Evolutionary conservation across 2,329 filamentous ascomycete species (phyloP).

Genomic region (Juglanconis sp.): DNA sequence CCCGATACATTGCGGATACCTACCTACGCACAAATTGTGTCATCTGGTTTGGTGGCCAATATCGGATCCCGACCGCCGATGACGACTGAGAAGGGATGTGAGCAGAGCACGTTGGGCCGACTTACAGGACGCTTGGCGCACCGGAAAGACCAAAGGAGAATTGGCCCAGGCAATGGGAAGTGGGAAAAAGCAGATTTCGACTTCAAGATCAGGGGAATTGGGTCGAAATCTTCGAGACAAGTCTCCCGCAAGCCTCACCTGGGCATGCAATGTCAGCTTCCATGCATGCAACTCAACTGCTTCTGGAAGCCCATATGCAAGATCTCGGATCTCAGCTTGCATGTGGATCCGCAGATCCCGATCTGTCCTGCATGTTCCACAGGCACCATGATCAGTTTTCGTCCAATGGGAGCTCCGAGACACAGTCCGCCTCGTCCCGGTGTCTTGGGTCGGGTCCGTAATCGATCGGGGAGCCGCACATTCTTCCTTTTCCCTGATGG

Average conservation of each 20-base stretch:
- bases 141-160: too few species aligned
- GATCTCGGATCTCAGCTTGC: conserved; percentile 10
- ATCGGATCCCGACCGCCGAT: too few species aligned
- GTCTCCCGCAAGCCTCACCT: too few species aligned
- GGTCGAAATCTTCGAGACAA: neutral
- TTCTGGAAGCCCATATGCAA: neutral
- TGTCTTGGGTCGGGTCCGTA: neutral
- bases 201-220: neutral
- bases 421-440: neutral
- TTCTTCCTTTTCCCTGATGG: neutral
- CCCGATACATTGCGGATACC: conserved; percentile 13
- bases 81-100: too few species aligned
- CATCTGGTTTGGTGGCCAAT: neutral
- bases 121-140: too few species aligned
- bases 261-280: neutral
- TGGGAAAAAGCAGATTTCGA: too few species aligned
- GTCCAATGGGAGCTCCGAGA: conserved; percentile 3
- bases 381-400: neutral
- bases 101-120: too few species aligned
- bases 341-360: neutral
- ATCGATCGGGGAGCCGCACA: neutral
- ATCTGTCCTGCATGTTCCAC: conserved; percentile 6
- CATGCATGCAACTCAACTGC: neutral
- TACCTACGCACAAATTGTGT: neutral
- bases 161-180: too few species aligned